Conservation (phyloP, 495 filamentous ascomycete genomes). For the Xylaria palmicola region DNA sequence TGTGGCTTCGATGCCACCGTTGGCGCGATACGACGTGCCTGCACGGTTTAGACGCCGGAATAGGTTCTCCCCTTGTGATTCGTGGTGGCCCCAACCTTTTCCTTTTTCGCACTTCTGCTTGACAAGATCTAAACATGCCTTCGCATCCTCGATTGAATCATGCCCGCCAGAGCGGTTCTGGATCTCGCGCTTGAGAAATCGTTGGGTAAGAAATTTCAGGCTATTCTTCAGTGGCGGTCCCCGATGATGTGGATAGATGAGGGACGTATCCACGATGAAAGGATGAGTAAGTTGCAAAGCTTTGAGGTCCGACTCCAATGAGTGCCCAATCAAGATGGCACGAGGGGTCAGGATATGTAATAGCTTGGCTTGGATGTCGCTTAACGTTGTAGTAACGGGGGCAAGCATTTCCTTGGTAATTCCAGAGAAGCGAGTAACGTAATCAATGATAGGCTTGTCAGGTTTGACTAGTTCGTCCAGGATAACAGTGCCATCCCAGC, state of each 20-base stretch:
- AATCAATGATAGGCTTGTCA: slow-evolving; percentile 77
- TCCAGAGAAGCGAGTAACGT: slow-evolving; percentile 85
- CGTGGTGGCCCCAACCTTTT: slow-evolving; percentile 73
- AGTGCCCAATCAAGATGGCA: slow-evolving; percentile 86
- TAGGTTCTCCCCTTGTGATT: slow-evolving; percentile 74
- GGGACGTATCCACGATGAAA: slow-evolving; percentile 84
- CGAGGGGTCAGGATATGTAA: slow-evolving; percentile 68
- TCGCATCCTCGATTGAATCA: slow-evolving; percentile 88
- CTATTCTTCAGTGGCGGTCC: slow-evolving; percentile 60
- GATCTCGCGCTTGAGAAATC: slow-evolving; percentile 79
- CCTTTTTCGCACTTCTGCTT: slow-evolving; percentile 95
- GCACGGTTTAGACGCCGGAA: slow-evolving; percentile 76
- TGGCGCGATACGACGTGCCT: slow-evolving; percentile 49
- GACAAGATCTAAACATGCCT: slow-evolving; percentile 84
- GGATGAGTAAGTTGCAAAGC: slow-evolving; percentile 86
- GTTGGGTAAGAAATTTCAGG: slow-evolving; percentile 79
- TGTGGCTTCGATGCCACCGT: slow-evolving; percentile 48
- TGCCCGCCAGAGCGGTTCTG: slow-evolving; percentile 70
- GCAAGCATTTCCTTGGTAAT: slow-evolving; percentile 83
- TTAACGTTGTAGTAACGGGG: slow-evolving; percentile 76
- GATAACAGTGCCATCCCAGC: slow-evolving; percentile 80
- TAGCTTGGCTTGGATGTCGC: slow-evolving; percentile 78
- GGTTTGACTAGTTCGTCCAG: slow-evolving; percentile 93
- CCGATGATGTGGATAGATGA: slow-evolving; percentile 68
- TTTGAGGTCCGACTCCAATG: slow-evolving; percentile 82